These are phyloP conservation scores for Lactarius trivialis DNA, from an alignment of 768 basidiomycete species.

Conservation along the genomic window DNA sequence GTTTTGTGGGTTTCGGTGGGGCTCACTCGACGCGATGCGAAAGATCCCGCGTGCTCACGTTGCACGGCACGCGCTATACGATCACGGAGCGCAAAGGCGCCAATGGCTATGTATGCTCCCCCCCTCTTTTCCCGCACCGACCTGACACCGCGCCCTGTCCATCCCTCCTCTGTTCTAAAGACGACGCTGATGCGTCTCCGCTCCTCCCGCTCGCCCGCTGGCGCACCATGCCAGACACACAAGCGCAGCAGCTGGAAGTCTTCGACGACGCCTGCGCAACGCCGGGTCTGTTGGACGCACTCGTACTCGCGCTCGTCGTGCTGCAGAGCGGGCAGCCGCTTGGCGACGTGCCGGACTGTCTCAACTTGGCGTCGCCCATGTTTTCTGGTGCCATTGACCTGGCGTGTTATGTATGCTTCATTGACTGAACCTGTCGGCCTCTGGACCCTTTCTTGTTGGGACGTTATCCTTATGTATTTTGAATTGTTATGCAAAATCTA, in stretches of 20 bases:
- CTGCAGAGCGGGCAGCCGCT: conserved; percentile 14
- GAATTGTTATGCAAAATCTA: neutral
- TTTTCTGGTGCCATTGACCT: neutral
- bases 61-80: conserved; percentile 2
- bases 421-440: neutral
- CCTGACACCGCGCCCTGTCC: neutral
- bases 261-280: conserved; percentile 8
- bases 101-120: conserved; percentile 10
- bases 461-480: neutral
- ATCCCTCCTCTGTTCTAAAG: conserved; percentile 1
- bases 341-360: conserved; percentile 6
- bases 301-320: conserved; percentile 15
- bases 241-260: conserved; percentile 9
- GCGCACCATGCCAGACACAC: conserved; percentile 2
- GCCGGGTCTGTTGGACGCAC: conserved; percentile 12
- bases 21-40: neutral
- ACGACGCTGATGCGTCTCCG: neutral
- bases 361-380: conserved; percentile 6
- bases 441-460: neutral
- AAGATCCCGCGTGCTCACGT: conserved; percentile 17
- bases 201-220: conserved; percentile 16
- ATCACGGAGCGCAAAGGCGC: conserved; percentile 10
- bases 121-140: too few relatives aligned
- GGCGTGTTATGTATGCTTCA: neutral
- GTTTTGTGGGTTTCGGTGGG: neutral